Conservation (phyloP, 495 filamentous ascomycete species). For the Aspergillus bertholletiae region DNA sequence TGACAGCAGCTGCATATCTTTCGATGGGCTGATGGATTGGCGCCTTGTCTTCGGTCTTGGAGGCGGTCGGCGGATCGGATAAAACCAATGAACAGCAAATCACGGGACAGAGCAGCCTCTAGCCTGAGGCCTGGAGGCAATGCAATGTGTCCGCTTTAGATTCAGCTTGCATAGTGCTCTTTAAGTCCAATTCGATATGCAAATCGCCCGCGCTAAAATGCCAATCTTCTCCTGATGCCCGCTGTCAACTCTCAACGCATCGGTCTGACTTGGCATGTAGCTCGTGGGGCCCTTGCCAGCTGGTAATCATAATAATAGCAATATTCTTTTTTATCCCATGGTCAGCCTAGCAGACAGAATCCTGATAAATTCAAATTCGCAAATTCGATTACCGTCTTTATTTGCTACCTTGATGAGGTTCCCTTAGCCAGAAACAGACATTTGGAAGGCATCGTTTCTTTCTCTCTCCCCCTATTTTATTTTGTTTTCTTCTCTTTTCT, state of each 20-base stretch:
- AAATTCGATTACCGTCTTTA: background rate
- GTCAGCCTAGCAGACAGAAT: background rate
- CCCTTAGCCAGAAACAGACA: background rate
- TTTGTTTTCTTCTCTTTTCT: too few relatives aligned
- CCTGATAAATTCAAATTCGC: background rate
- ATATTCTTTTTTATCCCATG: background rate
- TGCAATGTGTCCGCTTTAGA: background rate
- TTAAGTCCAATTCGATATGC: background rate
- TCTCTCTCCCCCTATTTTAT: background rate
- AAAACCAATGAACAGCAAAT: background rate
- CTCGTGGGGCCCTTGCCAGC: background rate
- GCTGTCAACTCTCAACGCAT: background rate
- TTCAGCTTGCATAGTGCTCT: background rate
- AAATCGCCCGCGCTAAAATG: background rate
- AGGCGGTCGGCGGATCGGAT: conserved; percentile 4
- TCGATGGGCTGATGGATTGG: background rate
- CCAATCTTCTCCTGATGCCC: background rate
- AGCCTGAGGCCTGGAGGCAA: conserved; percentile 2
- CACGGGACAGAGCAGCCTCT: conserved; percentile 1
- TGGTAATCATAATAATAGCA: background rate
- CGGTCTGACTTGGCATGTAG: background rate
- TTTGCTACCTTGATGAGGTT: background rate
- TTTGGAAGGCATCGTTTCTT: background rate
- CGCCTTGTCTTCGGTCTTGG: background rate
- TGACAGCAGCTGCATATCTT: background rate